Conservation (phyloP, 768 basidiomycete genomes). For the Tulasnella sp. region DNA sequence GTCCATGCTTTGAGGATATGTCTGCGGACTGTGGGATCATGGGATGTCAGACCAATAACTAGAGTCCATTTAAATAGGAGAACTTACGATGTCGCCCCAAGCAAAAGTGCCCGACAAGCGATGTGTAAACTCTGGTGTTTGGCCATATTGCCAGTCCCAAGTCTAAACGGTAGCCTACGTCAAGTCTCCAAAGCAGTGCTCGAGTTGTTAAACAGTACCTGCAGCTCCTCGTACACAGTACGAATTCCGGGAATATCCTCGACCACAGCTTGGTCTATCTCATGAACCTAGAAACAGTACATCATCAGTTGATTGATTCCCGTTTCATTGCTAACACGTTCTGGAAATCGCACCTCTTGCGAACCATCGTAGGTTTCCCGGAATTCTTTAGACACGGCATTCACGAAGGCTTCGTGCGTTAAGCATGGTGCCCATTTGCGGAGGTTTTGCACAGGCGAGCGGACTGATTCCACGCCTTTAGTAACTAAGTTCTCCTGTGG, state of each 20-base stretch:
- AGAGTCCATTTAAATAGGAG: slow-evolving; percentile 16
- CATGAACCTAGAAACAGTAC: not conserved
- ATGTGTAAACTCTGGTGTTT: slow-evolving; percentile 88
- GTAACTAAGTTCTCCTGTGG: slow-evolving; percentile 65
- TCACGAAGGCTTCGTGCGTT: slow-evolving; percentile 58
- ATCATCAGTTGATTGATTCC: not conserved
- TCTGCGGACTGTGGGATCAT: slow-evolving; percentile 30
- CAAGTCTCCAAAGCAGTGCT: not conserved
- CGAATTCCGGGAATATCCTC: slow-evolving; percentile 39
- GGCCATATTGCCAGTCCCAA: slow-evolving; percentile 91
- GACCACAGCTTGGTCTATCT: slow-evolving; percentile 12
- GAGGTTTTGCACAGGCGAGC: slow-evolving; percentile 86
- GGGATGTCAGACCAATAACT: not conserved
- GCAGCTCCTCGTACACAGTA: slow-evolving; percentile 48
- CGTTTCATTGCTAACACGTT: not conserved
- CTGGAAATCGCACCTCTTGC: slow-evolving; percentile 9
- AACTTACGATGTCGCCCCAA: slow-evolving; percentile 33
- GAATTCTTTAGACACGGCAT: slow-evolving; percentile 61
- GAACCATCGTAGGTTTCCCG: slow-evolving; percentile 36
- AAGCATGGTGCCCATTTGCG: slow-evolving; percentile 38
- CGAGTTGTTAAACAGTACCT: slow-evolving; percentile 31
- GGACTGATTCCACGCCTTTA: slow-evolving; percentile 80
- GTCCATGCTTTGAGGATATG: slow-evolving; percentile 53
- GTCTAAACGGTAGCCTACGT: slow-evolving; percentile 35
- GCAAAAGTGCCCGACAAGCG: slow-evolving; percentile 29